phyloP scores from a whole-genome alignment of 805 yeast genomes.

The Metschnikowia borealis region DNA sequence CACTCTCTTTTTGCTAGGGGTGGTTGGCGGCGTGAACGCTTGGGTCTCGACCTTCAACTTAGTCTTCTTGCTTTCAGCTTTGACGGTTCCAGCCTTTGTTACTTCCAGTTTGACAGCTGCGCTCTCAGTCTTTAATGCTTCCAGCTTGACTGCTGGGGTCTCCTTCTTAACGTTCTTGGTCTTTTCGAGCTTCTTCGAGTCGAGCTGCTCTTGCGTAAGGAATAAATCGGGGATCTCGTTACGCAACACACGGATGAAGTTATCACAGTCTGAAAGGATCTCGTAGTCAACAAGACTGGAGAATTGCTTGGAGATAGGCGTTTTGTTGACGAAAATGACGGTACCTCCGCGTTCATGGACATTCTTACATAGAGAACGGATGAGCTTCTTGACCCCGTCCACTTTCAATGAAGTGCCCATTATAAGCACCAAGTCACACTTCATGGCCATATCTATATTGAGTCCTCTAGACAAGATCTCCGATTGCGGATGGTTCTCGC shows the following conservation, averaged over 20 bases:
- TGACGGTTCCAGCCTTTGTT: background rate
- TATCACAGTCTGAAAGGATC: conserved; percentile 75
- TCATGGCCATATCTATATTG: conserved; percentile 56
- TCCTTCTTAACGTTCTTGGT: conserved; percentile 10
- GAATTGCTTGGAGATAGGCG: conserved; percentile 64
- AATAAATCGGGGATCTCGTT: conserved; percentile 58
- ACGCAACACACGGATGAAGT: conserved; percentile 60
- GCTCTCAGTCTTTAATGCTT: conserved; percentile 3
- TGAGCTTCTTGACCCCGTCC: conserved; percentile 80
- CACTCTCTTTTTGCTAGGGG: conserved; percentile 27
- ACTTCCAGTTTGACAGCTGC: conserved; percentile 6
- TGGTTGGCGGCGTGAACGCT: conserved; percentile 31
- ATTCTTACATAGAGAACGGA: conserved; percentile 59
- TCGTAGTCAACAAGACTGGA: conserved; percentile 72
- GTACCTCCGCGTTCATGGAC: conserved; percentile 78
- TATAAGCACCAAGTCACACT: conserved; percentile 78
- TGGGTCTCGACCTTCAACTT: background rate
- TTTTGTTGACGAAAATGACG: conserved; percentile 73
- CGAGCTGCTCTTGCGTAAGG: conserved; percentile 50
- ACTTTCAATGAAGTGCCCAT: conserved; percentile 93
- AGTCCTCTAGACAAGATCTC: conserved; percentile 74
- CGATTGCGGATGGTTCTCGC: conserved; percentile 88
- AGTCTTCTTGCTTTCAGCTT: background rate
- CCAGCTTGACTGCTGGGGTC: conserved; percentile 5
- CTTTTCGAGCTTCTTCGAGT: conserved; percentile 36